Conservation (phyloP, 1,284 basidiomycete species). For the Mycena citricolor region DNA sequence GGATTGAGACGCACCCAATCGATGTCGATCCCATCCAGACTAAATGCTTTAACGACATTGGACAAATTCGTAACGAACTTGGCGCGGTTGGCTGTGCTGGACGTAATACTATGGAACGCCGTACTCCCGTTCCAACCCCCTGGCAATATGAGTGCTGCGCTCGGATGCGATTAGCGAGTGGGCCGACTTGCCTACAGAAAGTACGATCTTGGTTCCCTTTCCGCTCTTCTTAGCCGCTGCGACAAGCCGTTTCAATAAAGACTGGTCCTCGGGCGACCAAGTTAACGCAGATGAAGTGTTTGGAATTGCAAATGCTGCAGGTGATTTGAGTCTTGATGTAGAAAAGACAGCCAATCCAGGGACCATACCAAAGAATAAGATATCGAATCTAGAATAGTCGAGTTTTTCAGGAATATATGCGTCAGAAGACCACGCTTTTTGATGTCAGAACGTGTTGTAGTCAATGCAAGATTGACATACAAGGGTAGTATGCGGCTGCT, state of each 20-base stretch:
- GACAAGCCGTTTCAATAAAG: conserved; percentile 65
- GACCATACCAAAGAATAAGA: conserved; percentile 61
- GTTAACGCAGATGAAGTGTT: conserved; percentile 55
- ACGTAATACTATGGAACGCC: conserved; percentile 61
- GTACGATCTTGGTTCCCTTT: conserved; percentile 60
- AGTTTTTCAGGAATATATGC: conserved; percentile 62
- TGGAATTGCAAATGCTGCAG: conserved; percentile 71
- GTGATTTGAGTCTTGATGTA: no score
- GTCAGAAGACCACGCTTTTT: conserved; percentile 65
- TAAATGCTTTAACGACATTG: conserved; percentile 57
- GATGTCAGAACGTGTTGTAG: conserved; percentile 28
- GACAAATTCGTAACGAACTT: conserved; percentile 64
- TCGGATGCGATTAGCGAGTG: conserved; percentile 4
- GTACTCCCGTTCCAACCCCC: conserved; percentile 56
- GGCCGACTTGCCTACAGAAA: conserved; percentile 66
- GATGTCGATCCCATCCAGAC: conserved; percentile 75
- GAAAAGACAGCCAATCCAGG: no score
- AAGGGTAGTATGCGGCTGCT: conserved; percentile 54
- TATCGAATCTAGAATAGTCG: conserved; percentile 71
- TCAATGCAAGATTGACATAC: conserved; percentile 11
- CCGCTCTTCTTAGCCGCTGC: conserved; percentile 56
- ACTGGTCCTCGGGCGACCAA: conserved; percentile 55
- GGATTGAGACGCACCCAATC: conserved; percentile 53
- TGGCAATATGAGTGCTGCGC: conserved; percentile 12
- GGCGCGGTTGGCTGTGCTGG: conserved; percentile 39